These are phyloP conservation scores for Monoraphidium neglectum DNA, from an alignment of 139 green algal species.

Conservation along the genomic window DNA sequence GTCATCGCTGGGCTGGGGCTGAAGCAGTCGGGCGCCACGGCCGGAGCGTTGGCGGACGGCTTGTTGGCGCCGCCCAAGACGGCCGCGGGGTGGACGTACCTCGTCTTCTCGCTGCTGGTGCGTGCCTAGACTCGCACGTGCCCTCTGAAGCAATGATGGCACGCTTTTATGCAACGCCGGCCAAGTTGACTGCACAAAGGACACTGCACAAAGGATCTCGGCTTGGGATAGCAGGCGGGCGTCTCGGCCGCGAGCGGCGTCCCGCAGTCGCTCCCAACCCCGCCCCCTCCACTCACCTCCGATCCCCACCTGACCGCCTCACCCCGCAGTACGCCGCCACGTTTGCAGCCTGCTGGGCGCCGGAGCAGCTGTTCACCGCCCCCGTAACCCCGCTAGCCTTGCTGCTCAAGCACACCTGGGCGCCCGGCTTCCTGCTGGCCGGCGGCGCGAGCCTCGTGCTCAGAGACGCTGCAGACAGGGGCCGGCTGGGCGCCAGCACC, in stretches of 20 bases:
- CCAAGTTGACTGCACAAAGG: no score
- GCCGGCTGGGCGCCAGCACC: constrained; percentile 55
- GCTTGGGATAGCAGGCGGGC: no score
- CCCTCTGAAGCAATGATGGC: no score
- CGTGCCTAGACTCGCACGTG: no score
- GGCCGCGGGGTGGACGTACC: neutral
- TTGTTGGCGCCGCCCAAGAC: neutral
- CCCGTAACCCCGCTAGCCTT: neutral
- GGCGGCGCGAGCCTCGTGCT: constrained; percentile 38
- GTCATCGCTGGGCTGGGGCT: neutral
- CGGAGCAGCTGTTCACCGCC: constrained; percentile 35
- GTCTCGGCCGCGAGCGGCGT: no score
- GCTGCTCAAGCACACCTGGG: constrained; percentile 40
- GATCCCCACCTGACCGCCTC: constrained; percentile 21
- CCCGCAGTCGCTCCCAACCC: no score
- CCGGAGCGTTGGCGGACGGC: neutral
- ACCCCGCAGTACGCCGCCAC: constrained; percentile 33
- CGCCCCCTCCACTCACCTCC: neutral
- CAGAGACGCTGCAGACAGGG: constrained; percentile 48
- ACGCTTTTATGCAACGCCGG: no score
- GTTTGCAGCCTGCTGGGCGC: constrained; percentile 16
- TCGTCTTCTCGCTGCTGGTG: no score
- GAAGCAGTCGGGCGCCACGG: neutral
- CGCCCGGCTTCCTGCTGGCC: constrained; percentile 39
- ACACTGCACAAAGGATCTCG: no score